Conservation (phyloP, 83 land plant genomes). For the Picea abies region DNA sequence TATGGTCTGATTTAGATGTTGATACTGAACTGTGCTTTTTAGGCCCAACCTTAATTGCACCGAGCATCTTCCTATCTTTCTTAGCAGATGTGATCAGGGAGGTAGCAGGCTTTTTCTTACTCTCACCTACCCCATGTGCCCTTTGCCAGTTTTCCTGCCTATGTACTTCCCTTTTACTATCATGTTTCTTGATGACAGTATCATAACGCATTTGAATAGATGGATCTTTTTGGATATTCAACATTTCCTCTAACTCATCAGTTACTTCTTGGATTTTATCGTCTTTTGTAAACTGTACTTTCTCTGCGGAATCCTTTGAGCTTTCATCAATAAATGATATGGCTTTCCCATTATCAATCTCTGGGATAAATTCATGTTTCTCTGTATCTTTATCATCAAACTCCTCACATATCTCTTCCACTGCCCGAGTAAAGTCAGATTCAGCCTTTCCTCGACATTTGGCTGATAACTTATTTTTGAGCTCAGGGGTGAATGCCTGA, state of each 20-base stretch:
- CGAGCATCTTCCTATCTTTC: constrained; percentile 19
- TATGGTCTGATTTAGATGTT: neutral
- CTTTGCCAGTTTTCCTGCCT: constrained; percentile 19
- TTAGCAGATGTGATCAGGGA: constrained; percentile 2
- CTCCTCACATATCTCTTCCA: constrained; percentile 68
- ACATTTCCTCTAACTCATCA: neutral
- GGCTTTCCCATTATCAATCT: constrained; percentile 17
- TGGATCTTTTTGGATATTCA: neutral
- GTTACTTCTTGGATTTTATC: neutral
- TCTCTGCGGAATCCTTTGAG: neutral
- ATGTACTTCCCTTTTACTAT: neutral
- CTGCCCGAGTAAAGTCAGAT: constrained; percentile 58
- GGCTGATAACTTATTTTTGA: constrained; percentile 48
- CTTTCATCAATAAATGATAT: constrained; percentile 4
- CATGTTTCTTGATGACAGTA: constrained; percentile 1
- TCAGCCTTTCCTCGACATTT: constrained; percentile 50
- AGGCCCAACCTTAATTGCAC: neutral
- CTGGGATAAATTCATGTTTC: constrained; percentile 16
- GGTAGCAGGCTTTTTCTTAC: neutral
- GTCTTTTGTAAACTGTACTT: neutral
- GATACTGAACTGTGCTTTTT: neutral
- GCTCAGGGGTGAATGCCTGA: constrained; percentile 59
- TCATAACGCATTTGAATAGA: neutral
- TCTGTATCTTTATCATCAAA: constrained; percentile 35
- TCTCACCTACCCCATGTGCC: constrained; percentile 11